Conservation (phyloP, 2,329 filamentous ascomycete genomes). For the Teratosphaeria viscida region DNA sequence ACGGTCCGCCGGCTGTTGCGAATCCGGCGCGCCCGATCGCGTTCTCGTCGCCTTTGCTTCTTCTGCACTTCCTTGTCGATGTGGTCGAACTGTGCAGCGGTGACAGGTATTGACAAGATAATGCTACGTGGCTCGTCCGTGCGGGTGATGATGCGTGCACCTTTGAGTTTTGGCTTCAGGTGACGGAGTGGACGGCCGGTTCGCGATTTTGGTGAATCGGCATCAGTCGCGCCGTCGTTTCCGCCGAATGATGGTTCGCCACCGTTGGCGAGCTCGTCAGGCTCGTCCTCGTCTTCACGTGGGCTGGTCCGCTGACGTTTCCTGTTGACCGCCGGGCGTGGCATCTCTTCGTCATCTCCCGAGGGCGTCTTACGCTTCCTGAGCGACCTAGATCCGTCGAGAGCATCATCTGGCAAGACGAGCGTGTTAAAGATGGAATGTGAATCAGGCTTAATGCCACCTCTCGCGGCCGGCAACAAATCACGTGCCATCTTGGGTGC, state of each 20-base stretch:
- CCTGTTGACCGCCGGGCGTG: slow-evolving; percentile 22
- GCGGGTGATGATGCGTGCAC: slow-evolving; percentile 19
- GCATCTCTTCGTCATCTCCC: slow-evolving; percentile 41
- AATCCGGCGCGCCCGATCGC: slow-evolving; percentile 29
- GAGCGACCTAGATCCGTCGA: slow-evolving; percentile 66
- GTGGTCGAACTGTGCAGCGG: slow-evolving; percentile 24
- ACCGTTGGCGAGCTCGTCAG: slow-evolving; percentile 7
- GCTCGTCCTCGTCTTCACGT: slow-evolving; percentile 13
- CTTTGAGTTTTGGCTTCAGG: slow-evolving; percentile 35
- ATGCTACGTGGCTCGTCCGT: slow-evolving; percentile 33
- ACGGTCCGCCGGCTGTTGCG: slow-evolving; percentile 33
- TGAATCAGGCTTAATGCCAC: slow-evolving; percentile 54
- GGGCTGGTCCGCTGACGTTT: slow-evolving; percentile 17
- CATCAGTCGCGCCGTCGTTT: slow-evolving; percentile 12
- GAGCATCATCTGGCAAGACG: slow-evolving; percentile 59
- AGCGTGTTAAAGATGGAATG: slow-evolving; percentile 69
- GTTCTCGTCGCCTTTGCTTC: slow-evolving; percentile 39
- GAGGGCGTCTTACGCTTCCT: slow-evolving; percentile 71
- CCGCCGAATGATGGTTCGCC: slow-evolving; percentile 9
- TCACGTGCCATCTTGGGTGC: slow-evolving; percentile 57
- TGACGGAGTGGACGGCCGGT: slow-evolving; percentile 45
- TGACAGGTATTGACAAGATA: slow-evolving; percentile 39
- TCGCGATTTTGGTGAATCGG: slow-evolving; percentile 22
- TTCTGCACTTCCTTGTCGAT: slow-evolving; percentile 38
- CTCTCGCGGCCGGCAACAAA: slow-evolving; percentile 58